Percentiles rank a stretch among this genome's conserved stretches.
phyloP scores from a whole-genome alignment of 139 green algal genomes.

The Picochlorum sp. region DNA sequence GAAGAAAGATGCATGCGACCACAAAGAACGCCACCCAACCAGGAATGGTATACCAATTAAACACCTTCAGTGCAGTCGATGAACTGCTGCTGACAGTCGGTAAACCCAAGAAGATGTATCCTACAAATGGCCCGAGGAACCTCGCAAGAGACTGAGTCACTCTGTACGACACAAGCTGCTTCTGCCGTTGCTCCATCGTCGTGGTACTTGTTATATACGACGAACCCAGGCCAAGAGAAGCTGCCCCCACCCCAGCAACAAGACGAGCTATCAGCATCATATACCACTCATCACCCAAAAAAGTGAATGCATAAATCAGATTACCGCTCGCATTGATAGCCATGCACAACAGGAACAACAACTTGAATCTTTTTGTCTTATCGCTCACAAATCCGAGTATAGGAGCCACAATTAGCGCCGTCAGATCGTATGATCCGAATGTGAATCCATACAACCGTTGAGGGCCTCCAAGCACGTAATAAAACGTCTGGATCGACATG shows the following conservation, averaged over 20 bases:
- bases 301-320: constrained; percentile 19
- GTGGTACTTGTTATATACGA: constrained; percentile 19
- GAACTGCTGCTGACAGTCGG: constrained; percentile 5
- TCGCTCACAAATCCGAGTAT: constrained; percentile 7
- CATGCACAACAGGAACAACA: neutral
- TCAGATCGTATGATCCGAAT: constrained; percentile 16
- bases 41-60: constrained; percentile 31
- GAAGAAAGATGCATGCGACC: neutral
- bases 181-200: constrained; percentile 6
- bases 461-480: neutral
- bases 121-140: constrained; percentile 16
- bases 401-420: constrained; percentile 7
- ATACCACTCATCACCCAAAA: constrained; percentile 12
- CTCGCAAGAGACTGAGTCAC: constrained; percentile 15
- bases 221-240: constrained; percentile 13
- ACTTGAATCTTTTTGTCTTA: constrained; percentile 4
- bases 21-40: constrained; percentile 12
- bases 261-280: constrained; percentile 19
- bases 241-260: constrained; percentile 8
- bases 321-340: constrained; percentile 16
- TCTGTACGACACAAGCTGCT: constrained; percentile 10
- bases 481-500: constrained; percentile 11
- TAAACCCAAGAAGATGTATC: constrained; percentile 23
- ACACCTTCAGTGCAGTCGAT: constrained; percentile 12
- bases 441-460: constrained; percentile 6